A percentile compares a stretch with the other conserved stretches of the same genome.
phyloP scores from a whole-genome alignment of 352 stramenopile species.

The Phytophthora cryptogea region DNA sequence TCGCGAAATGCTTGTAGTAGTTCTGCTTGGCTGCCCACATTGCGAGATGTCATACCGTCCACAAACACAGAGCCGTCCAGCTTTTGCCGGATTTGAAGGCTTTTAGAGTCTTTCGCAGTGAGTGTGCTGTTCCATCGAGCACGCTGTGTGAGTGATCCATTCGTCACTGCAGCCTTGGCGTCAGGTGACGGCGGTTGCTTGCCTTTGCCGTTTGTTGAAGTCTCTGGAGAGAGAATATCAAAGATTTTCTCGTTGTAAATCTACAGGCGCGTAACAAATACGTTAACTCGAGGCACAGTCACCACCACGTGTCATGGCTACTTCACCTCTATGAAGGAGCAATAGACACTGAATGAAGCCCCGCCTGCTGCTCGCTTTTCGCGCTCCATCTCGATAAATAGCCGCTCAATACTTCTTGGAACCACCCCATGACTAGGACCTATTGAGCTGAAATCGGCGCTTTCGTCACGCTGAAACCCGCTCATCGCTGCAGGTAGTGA shows the following conservation, averaged over 20 bases:
- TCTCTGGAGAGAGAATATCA: conserved; percentile 56
- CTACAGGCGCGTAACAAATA: conserved; percentile 22
- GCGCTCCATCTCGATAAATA: conserved; percentile 53
- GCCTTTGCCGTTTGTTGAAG: conserved; percentile 6
- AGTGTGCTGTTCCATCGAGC: conserved; percentile 59
- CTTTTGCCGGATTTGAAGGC: conserved; percentile 67
- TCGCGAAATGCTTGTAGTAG: conserved; percentile 67
- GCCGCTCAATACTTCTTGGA: conserved; percentile 53
- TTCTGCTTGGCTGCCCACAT: conserved; percentile 45
- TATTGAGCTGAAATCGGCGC: conserved; percentile 9
- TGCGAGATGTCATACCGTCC: conserved; percentile 63
- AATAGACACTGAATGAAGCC: conserved; percentile 59
- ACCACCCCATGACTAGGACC: conserved; percentile 49
- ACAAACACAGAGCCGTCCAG: conserved; percentile 71
- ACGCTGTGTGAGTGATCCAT: conserved; percentile 32
- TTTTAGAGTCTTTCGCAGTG: conserved; percentile 49
- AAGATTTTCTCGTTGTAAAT: conserved; percentile 87
- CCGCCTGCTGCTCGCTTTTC: conserved; percentile 15
- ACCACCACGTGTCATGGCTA: not conserved
- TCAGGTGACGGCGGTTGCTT: conserved; percentile 14
- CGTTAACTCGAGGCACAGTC: not conserved
- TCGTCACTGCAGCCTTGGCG: conserved; percentile 10
- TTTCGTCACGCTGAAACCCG: conserved; percentile 39
- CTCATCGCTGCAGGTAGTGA: conserved; percentile 55
- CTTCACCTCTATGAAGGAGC: conserved; percentile 68